Evolutionary conservation across 2,329 filamentous ascomycete species (phyloP), one percentile per base, ranked within the genome.

Genomic region (Pseudopithomyces maydicus): DNA sequence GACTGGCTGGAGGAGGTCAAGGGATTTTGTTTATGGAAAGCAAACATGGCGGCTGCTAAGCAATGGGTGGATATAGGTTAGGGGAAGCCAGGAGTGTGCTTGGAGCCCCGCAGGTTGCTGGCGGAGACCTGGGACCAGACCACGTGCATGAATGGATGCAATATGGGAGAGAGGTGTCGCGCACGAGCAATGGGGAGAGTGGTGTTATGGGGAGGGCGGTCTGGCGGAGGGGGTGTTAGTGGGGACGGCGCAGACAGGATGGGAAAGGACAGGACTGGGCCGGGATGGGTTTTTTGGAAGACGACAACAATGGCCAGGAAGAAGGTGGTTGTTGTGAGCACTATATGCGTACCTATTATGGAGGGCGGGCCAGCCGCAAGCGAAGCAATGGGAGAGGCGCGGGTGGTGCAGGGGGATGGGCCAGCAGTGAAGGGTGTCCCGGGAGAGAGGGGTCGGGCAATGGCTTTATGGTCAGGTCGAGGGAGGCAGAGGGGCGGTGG

Each of bases 21-120:
- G 7, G 62, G 58, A 54, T 70, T 71, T 61, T 54, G 71, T 58
- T 74, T 75, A 68, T 75, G 71, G 48, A 73, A 75, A 29, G 67
- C 58, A 60, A 76, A 75, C 74, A 77, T 76, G 32, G 66, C 59
- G 61, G 60, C 46, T 35, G 42, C 52, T 29, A 42, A 49, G 52
- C 44, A 57, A 54, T 48, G 42, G 52, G 53, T 59, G 59, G 62
- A 61, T 66, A 70, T 64, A 58, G 65, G 58, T 53, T 54, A 59
- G 57, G 61, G 61, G 62, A 61, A 66, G 62, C 61, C 68, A 57
- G 57, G 54, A 56, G 50, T 45, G 62, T 54, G 60, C 61, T 63
- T 63, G 62, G 62, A 65, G 62, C 64, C 66, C 68, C 66, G 57
- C 70, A 67, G 66, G 50, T 66, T 55, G 63, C 61, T 66, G 61